A percentile compares a stretch with the other conserved stretches of the same genome.
These are phyloP conservation scores for Avena sativa DNA, from an alignment of 176 grass and related monocot species.

Conservation along the genomic window DNA sequence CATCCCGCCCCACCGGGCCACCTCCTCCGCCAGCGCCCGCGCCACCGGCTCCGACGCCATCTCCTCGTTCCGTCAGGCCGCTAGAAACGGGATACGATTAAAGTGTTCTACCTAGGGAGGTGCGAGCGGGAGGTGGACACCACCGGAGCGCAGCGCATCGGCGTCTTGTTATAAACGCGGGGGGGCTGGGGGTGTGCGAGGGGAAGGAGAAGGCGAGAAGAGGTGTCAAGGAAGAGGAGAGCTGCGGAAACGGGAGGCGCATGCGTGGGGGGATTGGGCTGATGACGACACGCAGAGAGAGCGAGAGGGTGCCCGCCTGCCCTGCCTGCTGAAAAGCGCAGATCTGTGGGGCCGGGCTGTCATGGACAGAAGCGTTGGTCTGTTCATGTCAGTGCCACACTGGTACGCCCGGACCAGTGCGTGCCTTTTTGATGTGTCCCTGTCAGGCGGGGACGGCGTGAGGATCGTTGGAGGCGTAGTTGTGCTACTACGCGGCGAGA, in stretches of 20 bases:
- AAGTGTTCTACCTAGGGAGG: background rate
- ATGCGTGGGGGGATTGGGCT: background rate
- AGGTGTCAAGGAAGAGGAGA: slow-evolving; percentile 9
- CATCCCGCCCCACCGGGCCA: slow-evolving; percentile 24
- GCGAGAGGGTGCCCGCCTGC: background rate
- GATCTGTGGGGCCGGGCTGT: background rate
- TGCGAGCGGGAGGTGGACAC: background rate
- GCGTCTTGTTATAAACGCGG: slow-evolving; percentile 17
- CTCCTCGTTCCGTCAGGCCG: background rate
- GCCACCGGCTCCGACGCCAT: slow-evolving; percentile 30
- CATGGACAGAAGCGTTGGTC: background rate
- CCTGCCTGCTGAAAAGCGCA: background rate
- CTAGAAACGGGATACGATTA: background rate
- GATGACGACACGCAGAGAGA: background rate
- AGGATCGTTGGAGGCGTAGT: background rate
- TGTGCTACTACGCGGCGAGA: background rate
- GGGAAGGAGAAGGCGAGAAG: background rate
- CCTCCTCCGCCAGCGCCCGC: slow-evolving; percentile 13
- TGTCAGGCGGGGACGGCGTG: background rate
- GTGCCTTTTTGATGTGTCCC: background rate
- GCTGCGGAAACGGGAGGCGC: slow-evolving; percentile 10
- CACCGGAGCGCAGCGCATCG: background rate
- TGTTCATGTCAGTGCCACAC: background rate
- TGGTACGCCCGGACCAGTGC: background rate
- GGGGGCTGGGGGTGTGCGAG: background rate